Conservation (phyloP, 73 alveolate genomes). For the Diophrys sp. region DNA sequence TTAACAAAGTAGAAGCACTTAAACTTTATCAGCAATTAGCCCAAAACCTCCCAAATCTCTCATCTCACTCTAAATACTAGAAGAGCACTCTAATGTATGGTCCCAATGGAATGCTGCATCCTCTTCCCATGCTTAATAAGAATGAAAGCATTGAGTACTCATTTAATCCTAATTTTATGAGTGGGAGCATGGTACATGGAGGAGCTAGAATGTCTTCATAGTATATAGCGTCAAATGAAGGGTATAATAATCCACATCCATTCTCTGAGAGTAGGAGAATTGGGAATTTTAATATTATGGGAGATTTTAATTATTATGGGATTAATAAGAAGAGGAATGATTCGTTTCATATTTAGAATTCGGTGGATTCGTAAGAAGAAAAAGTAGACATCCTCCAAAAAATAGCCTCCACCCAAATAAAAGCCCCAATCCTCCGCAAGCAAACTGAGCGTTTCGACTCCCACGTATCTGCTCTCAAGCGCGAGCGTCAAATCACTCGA, state of each 20-base stretch:
- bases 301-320: not conserved
- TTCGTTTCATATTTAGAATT: not conserved
- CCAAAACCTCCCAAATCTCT: not conserved
- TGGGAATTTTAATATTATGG: not conserved
- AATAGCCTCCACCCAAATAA: not conserved
- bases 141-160: no score
- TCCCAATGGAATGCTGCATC: no score
- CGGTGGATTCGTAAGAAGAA: not conserved
- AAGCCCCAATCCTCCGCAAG: not conserved
- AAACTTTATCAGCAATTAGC: conserved; percentile 11
- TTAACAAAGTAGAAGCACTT: conserved; percentile 26
- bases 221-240: not conserved
- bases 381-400: not conserved
- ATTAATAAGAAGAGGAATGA: not conserved
- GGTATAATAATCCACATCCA: not conserved
- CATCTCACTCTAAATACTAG: no score
- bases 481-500: not conserved
- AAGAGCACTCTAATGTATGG: no score
- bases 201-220: no score
- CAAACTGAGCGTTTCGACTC: not conserved
- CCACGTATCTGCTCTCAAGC: not conserved
- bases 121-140: no score
- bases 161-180: no score
- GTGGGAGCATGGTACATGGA: no score
- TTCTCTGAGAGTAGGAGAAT: not conserved